Evolutionary conservation across 805 yeast genomes (phyloP).

Genomic region (Wickerhamiella nectarea): DNA sequence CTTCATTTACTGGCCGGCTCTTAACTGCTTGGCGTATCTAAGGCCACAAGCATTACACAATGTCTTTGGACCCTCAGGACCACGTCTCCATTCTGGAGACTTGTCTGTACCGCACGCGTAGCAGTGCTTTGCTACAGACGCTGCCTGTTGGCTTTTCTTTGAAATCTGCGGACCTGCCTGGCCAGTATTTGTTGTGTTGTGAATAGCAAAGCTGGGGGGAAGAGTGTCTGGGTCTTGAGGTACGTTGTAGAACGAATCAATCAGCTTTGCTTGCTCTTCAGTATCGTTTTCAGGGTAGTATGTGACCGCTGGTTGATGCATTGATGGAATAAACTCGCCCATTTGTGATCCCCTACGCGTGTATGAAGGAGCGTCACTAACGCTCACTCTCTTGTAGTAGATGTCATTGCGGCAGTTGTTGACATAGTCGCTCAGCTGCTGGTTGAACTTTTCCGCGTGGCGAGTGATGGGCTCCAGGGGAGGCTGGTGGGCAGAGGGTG

Average conservation of each 20-base stretch:
- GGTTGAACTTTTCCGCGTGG: not conserved
- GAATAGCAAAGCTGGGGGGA: conserved; percentile 5
- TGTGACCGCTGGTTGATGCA: conserved; percentile 9
- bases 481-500: not conserved
- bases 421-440: conserved; percentile 6
- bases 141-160: not conserved
- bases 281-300: not conserved
- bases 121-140: conserved; percentile 26
- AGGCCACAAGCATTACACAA: conserved; percentile 90
- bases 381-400: not conserved
- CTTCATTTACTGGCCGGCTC: conserved; percentile 10
- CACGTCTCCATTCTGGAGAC: conserved; percentile 90
- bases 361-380: not conserved
- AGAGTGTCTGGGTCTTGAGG: conserved; percentile 7
- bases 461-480: not conserved
- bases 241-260: conserved; percentile 4
- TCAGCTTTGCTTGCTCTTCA: conserved; percentile 1
- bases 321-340: conserved; percentile 10
- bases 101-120: conserved; percentile 58
- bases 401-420: conserved; percentile 8
- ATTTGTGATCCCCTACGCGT: conserved; percentile 5
- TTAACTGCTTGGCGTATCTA: conserved; percentile 30
- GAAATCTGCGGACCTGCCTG: conserved; percentile 4
- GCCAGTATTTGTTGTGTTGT: conserved; percentile 7
- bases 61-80: conserved; percentile 71